Percentiles rank a stretch among this genome's conserved stretches.
Evolutionary conservation across 2,329 filamentous ascomycete species (phyloP).

Genomic region (Zymoseptoria brevis): DNA sequence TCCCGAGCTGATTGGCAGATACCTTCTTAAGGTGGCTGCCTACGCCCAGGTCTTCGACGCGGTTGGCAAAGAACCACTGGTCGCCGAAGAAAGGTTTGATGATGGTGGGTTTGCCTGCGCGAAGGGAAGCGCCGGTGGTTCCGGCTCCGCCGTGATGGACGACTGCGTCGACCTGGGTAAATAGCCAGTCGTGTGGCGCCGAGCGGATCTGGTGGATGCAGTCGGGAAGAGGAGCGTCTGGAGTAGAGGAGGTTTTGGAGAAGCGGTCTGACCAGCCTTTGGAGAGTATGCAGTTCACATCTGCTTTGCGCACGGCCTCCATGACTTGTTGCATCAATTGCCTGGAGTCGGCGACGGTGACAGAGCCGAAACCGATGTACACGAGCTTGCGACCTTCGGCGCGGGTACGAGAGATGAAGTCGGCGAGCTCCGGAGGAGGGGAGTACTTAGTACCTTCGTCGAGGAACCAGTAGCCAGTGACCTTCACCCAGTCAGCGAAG

Average conservation of each 20-base stretch:
- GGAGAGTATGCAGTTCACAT: conserved; percentile 87
- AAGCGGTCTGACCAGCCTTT: conserved; percentile 95
- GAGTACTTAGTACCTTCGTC: conserved; percentile 65
- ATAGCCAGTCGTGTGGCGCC: conserved; percentile 94
- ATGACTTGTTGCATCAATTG: conserved; percentile 90
- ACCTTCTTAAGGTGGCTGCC: conserved; percentile 83
- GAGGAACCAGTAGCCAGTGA: conserved; percentile 97
- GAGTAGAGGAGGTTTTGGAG: conserved; percentile 47
- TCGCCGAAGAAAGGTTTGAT: conserved; percentile 97
- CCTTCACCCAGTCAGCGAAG: conserved; percentile 94
- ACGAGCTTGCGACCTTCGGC: conserved; percentile 82
- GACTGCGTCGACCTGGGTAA: conserved; percentile 84
- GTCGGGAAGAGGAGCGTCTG: conserved; percentile 61
- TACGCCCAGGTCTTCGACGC: conserved; percentile 88
- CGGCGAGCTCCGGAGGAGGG: conserved; percentile 65
- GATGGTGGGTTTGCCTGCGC: conserved; percentile 87
- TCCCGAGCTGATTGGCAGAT: conserved; percentile 75
- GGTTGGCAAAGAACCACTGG: conserved; percentile 87
- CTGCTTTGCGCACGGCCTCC: conserved; percentile 80
- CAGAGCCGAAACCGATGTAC: conserved; percentile 94
- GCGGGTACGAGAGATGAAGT: conserved; percentile 78
- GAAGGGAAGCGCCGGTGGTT: conserved; percentile 85
- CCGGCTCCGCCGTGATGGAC: conserved; percentile 92
- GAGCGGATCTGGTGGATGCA: conserved; percentile 84
- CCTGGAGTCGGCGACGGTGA: conserved; percentile 82